Conservation (phyloP, 2,329 filamentous ascomycete genomes). For the Talaromyces albobiverticillius region DNA sequence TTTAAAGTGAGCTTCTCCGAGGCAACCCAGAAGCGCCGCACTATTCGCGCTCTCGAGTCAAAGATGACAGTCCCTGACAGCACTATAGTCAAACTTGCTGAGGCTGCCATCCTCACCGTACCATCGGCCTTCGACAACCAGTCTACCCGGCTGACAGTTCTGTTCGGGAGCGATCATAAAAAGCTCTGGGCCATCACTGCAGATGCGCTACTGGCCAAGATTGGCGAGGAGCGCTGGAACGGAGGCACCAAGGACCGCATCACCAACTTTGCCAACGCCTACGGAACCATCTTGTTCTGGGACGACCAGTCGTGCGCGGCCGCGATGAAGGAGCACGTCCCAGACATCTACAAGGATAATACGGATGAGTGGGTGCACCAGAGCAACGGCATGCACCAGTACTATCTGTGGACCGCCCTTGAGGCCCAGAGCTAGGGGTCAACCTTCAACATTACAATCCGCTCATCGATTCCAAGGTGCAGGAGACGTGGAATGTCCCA, state of each 20-base stretch:
- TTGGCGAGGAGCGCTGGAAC: constrained; percentile 50
- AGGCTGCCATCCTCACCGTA: constrained; percentile 58
- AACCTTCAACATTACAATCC: constrained; percentile 95
- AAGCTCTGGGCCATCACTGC: constrained; percentile 59
- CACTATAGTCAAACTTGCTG: constrained; percentile 29
- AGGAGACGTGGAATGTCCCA: constrained; percentile 66
- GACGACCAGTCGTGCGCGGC: constrained; percentile 67
- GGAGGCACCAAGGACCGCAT: constrained; percentile 45
- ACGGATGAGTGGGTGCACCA: constrained; percentile 76
- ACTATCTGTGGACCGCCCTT: constrained; percentile 72
- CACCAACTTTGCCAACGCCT: constrained; percentile 46
- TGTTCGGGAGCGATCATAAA: constrained; percentile 79
- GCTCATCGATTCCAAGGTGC: constrained; percentile 70
- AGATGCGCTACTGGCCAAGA: constrained; percentile 58
- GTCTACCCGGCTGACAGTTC: constrained; percentile 71
- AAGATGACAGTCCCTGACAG: constrained; percentile 33
- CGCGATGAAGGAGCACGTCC: constrained; percentile 58
- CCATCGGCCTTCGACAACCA: constrained; percentile 87
- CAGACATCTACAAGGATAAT: constrained; percentile 68
- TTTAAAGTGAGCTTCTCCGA: not conserved
- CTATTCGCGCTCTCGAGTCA: constrained; percentile 29
- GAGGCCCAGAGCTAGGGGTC: constrained; percentile 79
- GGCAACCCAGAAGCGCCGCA: constrained; percentile 21
- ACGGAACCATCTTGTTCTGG: constrained; percentile 83
- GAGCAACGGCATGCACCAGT: constrained; percentile 76